Base-by-base conservation (phyloP, 371 early-diverging fungal genomes). In the Mucor sp. region DNA sequence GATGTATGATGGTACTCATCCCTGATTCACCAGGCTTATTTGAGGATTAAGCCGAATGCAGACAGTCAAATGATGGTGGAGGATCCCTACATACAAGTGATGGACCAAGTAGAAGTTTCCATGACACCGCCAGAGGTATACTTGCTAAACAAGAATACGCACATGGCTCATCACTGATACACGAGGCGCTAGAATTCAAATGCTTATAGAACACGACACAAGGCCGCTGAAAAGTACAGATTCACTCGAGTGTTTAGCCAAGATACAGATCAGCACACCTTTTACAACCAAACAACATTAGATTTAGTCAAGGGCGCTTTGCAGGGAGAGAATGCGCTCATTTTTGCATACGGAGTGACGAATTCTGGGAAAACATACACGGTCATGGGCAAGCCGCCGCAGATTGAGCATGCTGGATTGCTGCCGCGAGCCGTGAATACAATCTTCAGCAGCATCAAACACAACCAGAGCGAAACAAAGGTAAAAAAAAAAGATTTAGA, bases 321-420 rank as follows among this genome's bases (percentile, higher is more conserved):
- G 27, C 33, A 71, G 3, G 90, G 91, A 7, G 84, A 80, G 62
- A 90, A 91, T 66, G 85, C 86, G 6, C 72, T 90, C 21, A 35
- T 91, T 28, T 90, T 93, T 70, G 83, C 91, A 0, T 92, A 92
- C 60, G 92, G 93, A 2, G 90, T 91, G 47, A 94, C 93, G 30
- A 92, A 91, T 43, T 90, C 91, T 35, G 95, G 95, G 33, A 95
- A 96, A 68, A 94, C 95, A 1, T 89, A 86, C 59, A 80, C 90
- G 0, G 80, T 90, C 25, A 85, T 88, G 70, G 92, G 91, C 1
- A 65, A 62, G 23, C 58, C 37, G 57, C 39, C 33, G 33, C 56
- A 39, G 41, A 50, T 0, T 9, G 55, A 53, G 48, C 71, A 78
- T 15, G 76, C 85, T 2, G 92, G 92, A 4, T 62, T 93, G 23